These are phyloP conservation scores for Solanum verrucosum DNA, from an alignment of 257 asterid species.

Conservation along the genomic window DNA sequence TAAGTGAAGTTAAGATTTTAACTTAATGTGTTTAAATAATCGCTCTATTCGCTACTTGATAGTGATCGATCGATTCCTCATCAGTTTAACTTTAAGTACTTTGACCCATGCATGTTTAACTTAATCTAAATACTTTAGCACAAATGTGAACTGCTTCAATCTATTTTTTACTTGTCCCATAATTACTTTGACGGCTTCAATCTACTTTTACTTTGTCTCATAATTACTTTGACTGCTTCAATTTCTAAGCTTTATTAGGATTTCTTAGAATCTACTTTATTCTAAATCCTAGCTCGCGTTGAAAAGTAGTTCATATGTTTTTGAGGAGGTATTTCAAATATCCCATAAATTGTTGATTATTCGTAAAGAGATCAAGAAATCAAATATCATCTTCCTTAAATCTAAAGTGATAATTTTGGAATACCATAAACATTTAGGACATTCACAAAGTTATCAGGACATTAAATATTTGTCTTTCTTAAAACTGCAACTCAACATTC, in stretches of 20 bases:
- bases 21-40: not conserved
- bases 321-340: fast-evolving
- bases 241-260: not conserved
- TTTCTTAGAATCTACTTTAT: not conserved
- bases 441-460: fast-evolving
- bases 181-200: not conserved
- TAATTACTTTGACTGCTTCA: not conserved
- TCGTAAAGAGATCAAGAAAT: not conserved
- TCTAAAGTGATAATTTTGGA: not conserved
- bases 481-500: fast-evolving
- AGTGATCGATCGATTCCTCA: fast-evolving
- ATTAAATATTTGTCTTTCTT: not conserved
- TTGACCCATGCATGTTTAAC: not conserved
- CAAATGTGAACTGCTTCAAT: not conserved
- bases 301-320: fast-evolving
- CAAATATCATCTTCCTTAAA: not conserved
- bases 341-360: not conserved
- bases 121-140: not conserved
- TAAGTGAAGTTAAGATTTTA: not conserved
- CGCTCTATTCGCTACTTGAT: fast-evolving
- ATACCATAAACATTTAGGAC: not conserved
- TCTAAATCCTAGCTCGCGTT: fast-evolving
- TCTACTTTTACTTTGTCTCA: not conserved
- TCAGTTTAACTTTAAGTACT: not conserved
- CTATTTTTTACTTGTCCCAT: not conserved